These are phyloP conservation scores for Aphanomyces stellatus DNA, from an alignment of 352 stramenopile genomes.

Conservation along the genomic window DNA sequence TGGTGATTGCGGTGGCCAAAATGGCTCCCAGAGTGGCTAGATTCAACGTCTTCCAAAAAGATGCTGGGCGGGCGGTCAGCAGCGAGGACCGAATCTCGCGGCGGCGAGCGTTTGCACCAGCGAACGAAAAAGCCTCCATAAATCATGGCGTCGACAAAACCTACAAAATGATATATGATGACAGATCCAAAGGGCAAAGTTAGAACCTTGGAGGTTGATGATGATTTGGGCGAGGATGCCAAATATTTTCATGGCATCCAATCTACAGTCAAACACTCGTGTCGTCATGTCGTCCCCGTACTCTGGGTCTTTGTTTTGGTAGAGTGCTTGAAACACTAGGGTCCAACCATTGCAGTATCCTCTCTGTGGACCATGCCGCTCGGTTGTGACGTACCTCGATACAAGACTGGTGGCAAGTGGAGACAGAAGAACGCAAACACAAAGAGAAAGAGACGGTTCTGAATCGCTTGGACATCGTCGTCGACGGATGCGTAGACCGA, in stretches of 20 bases:
- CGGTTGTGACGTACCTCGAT: neutral
- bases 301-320: no score
- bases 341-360: no score
- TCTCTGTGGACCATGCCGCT: neutral
- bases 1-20: conserved; percentile 31
- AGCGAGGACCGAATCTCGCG: neutral
- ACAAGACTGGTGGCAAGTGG: neutral
- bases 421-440: conserved; percentile 3
- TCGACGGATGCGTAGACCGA: neutral
- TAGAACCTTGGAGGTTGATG: neutral
- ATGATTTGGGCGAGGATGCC: neutral
- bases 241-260: neutral
- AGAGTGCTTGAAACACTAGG: no score
- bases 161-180: no score
- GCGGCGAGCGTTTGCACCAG: neutral
- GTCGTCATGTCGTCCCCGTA: no score
- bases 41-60: conserved; percentile 10
- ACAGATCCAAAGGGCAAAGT: no score
- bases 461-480: neutral
- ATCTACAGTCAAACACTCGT: neutral
- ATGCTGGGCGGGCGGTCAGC: neutral
- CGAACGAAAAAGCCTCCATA: conserved; percentile 11
- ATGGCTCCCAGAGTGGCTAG: conserved; percentile 34
- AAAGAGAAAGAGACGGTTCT: neutral
- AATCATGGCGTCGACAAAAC: conserved; percentile 21